Evolutionary conservation across 495 filamentous ascomycete genomes (phyloP).

Genomic region (Aspergillus cavernicola): DNA sequence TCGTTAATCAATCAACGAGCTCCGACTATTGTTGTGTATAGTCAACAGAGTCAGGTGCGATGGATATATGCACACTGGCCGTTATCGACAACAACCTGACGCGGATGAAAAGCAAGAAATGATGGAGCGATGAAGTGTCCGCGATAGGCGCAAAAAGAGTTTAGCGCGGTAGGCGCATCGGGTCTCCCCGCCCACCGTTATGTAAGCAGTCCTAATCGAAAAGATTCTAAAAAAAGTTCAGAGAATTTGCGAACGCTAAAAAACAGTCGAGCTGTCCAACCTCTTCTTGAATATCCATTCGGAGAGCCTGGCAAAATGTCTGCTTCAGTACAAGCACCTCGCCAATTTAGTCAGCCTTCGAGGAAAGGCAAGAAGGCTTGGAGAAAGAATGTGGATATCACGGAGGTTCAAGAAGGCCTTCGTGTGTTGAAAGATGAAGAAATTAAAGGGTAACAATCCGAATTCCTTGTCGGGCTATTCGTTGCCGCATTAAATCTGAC

Average conservation of each 20-base stretch:
- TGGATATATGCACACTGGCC: not conserved
- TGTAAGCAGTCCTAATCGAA: conserved; percentile 7
- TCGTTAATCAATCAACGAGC: conserved; percentile 15
- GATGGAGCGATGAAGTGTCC: conserved; percentile 5
- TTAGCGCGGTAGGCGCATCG: conserved; percentile 23
- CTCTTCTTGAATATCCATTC: not conserved
- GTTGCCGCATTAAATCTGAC: not conserved
- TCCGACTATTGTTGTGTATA: not conserved
- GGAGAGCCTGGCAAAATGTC: conserved; percentile 31
- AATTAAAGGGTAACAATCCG: conserved; percentile 67
- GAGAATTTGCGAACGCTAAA: not conserved
- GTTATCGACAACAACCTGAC: conserved; percentile 9
- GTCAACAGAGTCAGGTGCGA: not conserved
- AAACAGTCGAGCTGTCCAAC: conserved; percentile 12
- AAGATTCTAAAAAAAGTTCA: conserved; percentile 26
- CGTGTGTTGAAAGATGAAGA: conserved; percentile 81
- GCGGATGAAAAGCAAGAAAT: conserved; percentile 18
- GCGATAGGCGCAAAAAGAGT: conserved; percentile 19
- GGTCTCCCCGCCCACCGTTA: not conserved
- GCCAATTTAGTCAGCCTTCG: conserved; percentile 74
- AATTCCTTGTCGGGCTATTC: not conserved
- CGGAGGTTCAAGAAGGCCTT: conserved; percentile 77
- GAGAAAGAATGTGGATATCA: conserved; percentile 95
- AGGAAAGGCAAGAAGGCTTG: conserved; percentile 98
- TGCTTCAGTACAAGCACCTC: conserved; percentile 42